Conservation (phyloP, 2,329 filamentous ascomycete genomes). For the Talaromyces sp. region DNA sequence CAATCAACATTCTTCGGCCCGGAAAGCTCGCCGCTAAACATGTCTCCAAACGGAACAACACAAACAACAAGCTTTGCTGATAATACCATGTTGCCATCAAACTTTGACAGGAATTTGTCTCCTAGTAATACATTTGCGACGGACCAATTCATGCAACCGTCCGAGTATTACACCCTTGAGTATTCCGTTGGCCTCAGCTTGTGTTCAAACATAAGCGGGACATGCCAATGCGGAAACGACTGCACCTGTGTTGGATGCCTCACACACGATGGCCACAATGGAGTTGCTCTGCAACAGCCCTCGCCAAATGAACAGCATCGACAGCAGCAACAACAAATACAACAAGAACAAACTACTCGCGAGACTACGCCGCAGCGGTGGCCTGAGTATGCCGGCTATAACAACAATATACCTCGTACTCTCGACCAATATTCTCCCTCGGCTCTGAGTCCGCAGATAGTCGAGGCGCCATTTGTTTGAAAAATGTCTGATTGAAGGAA, state of each 20-base stretch:
- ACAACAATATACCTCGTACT: background rate
- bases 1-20: constrained; percentile 18
- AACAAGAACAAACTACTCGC: constrained; percentile 3
- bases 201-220: constrained; percentile 46
- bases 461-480: constrained; percentile 11
- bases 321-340: background rate
- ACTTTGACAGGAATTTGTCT: constrained; percentile 8
- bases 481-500: background rate
- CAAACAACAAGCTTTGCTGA: constrained; percentile 1
- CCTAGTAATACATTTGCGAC: constrained; percentile 17
- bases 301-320: constrained; percentile 2
- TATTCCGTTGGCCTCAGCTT: constrained; percentile 34
- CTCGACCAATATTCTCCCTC: constrained; percentile 13
- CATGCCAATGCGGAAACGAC: constrained; percentile 49
- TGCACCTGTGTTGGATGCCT: constrained; percentile 50
- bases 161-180: constrained; percentile 38
- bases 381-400: constrained; percentile 1
- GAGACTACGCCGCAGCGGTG: background rate
- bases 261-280: constrained; percentile 48
- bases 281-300: constrained; percentile 29
- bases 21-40: constrained; percentile 8
- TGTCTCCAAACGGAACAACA: background rate
- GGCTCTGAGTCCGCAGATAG: constrained; percentile 10
- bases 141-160: constrained; percentile 35
- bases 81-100: constrained; percentile 1